Evolutionary conservation across 306 rosid species (phyloP).

Genomic region (Spatholobus suberectus): DNA sequence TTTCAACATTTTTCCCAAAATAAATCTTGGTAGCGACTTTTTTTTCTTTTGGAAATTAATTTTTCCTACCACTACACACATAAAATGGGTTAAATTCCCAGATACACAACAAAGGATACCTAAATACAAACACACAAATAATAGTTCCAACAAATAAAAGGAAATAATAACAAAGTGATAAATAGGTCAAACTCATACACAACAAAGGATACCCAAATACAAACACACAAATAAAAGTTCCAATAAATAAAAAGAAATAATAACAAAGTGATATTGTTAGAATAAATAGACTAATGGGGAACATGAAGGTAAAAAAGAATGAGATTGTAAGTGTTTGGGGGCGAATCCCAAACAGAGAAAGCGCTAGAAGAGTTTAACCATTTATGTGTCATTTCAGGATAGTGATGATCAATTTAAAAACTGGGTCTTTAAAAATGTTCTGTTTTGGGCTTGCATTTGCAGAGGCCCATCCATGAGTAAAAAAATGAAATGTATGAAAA

Average conservation of each 20-base stretch:
- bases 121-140: neutral
- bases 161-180: neutral
- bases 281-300: conserved; percentile 31
- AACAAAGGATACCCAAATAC: neutral
- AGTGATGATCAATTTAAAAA: conserved; percentile 57
- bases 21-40: too few relatives aligned
- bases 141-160: neutral
- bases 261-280: neutral
- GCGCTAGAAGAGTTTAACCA: conserved; percentile 68
- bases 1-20: too few relatives aligned
- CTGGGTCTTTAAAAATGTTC: too few relatives aligned
- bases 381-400: conserved; percentile 53
- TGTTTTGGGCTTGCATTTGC: too few relatives aligned
- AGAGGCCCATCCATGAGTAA: too few relatives aligned
- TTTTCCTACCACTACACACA: too few relatives aligned
- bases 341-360: conserved; percentile 65
- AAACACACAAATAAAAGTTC: neutral
- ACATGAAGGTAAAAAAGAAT: conserved; percentile 50
- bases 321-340: conserved; percentile 37
- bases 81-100: too few relatives aligned
- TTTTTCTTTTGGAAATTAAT: too few relatives aligned
- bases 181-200: too few relatives aligned
- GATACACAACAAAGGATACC: neutral
- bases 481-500: too few relatives aligned
- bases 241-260: neutral